phyloP scores from a whole-genome alignment of 2,329 filamentous ascomycete genomes.

The Monosporascus sp. region DNA sequence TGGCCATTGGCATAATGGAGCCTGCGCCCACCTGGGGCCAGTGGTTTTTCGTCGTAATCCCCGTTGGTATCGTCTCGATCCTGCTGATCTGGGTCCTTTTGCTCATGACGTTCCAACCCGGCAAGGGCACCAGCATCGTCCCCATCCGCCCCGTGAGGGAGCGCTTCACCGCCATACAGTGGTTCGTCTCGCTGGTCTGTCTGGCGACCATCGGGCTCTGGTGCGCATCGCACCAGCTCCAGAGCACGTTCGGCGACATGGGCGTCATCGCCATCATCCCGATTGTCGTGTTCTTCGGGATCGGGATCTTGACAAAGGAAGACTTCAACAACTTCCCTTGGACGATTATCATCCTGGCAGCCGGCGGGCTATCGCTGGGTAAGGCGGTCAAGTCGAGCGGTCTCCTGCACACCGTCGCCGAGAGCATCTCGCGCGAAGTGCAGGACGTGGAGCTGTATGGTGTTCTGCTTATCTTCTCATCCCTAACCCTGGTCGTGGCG shows the following conservation, averaged over 20 bases:
- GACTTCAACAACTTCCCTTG: slow-evolving; percentile 99
- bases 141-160: slow-evolving; percentile 89
- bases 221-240: slow-evolving; percentile 88
- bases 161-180: slow-evolving; percentile 81
- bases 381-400: slow-evolving; percentile 94
- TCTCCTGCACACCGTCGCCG: slow-evolving; percentile 81
- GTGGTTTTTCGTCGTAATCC: slow-evolving; percentile 96
- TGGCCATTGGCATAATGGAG: slow-evolving; percentile 92
- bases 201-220: slow-evolving; percentile 81
- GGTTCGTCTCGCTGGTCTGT: slow-evolving; percentile 84
- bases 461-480: slow-evolving; percentile 79
- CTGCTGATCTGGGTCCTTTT: slow-evolving; percentile 85
- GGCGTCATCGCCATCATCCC: slow-evolving; percentile 96
- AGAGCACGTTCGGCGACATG: slow-evolving; percentile 91
- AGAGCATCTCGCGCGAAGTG: slow-evolving; percentile 67
- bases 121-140: slow-evolving; percentile 80
- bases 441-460: slow-evolving; percentile 77
- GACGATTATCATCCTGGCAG: slow-evolving; percentile 98
- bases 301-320: slow-evolving; percentile 93
- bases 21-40: slow-evolving; percentile 87
- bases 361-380: slow-evolving; percentile 84
- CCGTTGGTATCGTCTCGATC: slow-evolving; percentile 85
- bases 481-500: slow-evolving; percentile 82
- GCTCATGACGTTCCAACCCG: slow-evolving; percentile 78
- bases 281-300: slow-evolving; percentile 92